Evolutionary conservation across 768 basidiomycete species (phyloP), one percentile per base, ranked within the genome.

Genomic region (Dendrothele bispora): DNA sequence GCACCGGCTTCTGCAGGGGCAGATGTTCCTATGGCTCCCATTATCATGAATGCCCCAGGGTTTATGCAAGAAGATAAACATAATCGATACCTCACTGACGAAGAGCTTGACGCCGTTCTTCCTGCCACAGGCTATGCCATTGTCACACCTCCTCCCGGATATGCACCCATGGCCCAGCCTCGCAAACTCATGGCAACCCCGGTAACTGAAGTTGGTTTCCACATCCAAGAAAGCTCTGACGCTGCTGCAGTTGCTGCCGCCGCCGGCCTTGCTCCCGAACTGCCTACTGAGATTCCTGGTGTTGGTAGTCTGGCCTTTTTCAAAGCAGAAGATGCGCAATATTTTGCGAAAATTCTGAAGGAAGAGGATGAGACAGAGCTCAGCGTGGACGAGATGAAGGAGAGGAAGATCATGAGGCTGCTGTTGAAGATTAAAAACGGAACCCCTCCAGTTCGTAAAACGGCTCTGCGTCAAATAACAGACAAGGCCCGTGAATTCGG

Each of bases 361-460:
- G 91, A 97, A 69, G 95, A 95, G 66, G 93, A 98, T 58, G 97
- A 98, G 69, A 89, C 86, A 2, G 84, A 88, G 63, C 74, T 98
- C 39, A 83, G 88, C 1, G 88, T 98, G 7, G 97, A 98, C 41
- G 97, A 99, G 73, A 89, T 98, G 84, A 99, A 99, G 72, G 97
- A 98, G 72, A 85, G 95, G 62, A 99, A 98, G 69, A 98, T 98
- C 59, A 98, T 98, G 95, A 87, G 97, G 21, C 72, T 99, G 20
- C 74, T 99, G 44, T 79, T 99, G 57, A 98, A 98, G 71, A 98
- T 99, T 71, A 98, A 99, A 77, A 99, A 98, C 62, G 97, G 97
- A 40, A 98, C 95, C 3, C 97, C 97, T 22, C 95, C 97, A 10
- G 94, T 98, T 50, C 87, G 97, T 49, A 99, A 99, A 69, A 93